Conservation (phyloP, 75 land plant species). For the Picea glauca region DNA sequence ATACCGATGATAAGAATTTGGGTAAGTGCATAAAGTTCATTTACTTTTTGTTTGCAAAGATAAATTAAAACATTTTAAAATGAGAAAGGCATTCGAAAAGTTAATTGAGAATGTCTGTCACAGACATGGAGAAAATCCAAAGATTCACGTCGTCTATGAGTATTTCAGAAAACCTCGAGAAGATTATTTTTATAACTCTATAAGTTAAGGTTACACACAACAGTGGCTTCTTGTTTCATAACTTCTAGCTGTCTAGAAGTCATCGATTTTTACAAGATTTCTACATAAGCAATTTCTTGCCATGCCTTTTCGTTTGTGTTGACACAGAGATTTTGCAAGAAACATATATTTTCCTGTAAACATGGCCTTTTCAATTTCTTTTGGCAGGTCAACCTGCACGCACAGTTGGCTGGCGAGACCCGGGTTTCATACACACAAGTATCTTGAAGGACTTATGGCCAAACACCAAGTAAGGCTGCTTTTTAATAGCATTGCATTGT, state of each 20-base stretch:
- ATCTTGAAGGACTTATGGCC: slow-evolving; percentile 48
- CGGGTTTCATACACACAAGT: slow-evolving; percentile 53
- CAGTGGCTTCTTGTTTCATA: background rate
- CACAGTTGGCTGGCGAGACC: slow-evolving; percentile 59
- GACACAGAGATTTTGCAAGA: background rate
- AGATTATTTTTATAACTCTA: background rate
- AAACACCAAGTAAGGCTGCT: slow-evolving; percentile 26
- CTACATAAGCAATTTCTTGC: background rate
- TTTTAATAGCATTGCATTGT: too few species aligned
- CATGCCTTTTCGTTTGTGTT: background rate
- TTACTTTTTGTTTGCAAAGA: background rate
- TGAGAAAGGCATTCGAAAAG: background rate
- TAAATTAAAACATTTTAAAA: background rate
- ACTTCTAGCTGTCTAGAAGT: background rate
- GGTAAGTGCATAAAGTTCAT: background rate
- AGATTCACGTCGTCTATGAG: background rate
- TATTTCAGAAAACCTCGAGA: background rate
- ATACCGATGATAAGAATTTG: background rate
- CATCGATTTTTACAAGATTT: background rate
- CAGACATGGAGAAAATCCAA: background rate
- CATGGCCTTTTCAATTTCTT: background rate
- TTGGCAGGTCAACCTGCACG: slow-evolving; percentile 54
- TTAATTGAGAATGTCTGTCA: background rate
- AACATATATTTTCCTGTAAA: background rate
- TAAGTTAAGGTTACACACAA: background rate